Base-by-base conservation (phyloP, 1,284 basidiomycete genomes). In the Cutaneotrichosporon sp. region DNA sequence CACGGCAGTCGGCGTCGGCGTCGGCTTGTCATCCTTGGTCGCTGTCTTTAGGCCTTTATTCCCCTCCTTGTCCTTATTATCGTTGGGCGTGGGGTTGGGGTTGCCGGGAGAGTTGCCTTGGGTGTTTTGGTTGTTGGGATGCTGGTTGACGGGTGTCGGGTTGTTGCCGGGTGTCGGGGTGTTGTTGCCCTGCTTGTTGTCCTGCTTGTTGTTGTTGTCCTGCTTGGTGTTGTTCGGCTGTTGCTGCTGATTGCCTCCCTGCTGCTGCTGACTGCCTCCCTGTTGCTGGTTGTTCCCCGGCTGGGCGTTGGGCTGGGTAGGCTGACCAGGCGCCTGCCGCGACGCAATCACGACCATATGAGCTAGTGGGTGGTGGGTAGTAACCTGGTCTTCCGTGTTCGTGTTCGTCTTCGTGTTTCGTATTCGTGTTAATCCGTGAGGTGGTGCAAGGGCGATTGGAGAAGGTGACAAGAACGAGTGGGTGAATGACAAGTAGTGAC, bases 21-120 rank as follows among this genome's bases (percentile, higher is more conserved):
- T 30, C 51, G 32, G 51, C 51, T 50, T 50, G 51, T 53, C n/a
- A 14, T 22, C 31, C 31, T 31, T 53, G n/a, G 14, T 53, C n/a
- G 4, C n/a, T 11, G 34, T 22, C n/a, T 14, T 53, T 34, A 16
- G 26, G 30, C 5, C 34, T 16, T 31, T 55, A 10, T 38, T 34
- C 18, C 16, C 51, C 4, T 11, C 30, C 51, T 55, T 55, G 53
- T 13, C 53, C 32, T 34, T 34, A 34, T 34, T 53, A 16, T 34
- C 36, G n/a, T 36, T 34, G n/a, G 11, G n/a, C 10, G 9, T 8
- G 8, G n/a, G 53, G 31, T 42, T n/a, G 30, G 10, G 26, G 13
- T 52, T 9, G 52, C n/a, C 18, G 31, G 31, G 31, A 8, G 13
- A 36, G 30, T 18, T 55, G 32, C 7, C 30, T 38, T 2, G 7